Percentiles rank a stretch among this genome's conserved stretches.
phyloP scores from a whole-genome alignment of 2,329 filamentous ascomycete species.

The Fusarium poae region DNA sequence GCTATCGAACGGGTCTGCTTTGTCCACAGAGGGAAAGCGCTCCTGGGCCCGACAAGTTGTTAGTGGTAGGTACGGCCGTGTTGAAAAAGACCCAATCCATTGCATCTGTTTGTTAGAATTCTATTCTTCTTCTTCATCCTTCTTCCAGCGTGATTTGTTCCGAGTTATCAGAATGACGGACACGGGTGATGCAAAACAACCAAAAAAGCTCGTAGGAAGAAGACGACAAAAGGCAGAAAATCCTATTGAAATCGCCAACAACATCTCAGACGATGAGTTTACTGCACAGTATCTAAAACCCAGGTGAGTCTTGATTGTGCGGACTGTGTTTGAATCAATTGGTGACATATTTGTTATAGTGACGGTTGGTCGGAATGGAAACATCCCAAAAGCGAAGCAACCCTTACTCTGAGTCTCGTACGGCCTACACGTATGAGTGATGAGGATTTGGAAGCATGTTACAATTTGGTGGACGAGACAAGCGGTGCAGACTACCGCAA shows the following conservation, averaged over 20 bases:
- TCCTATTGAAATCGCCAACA: constrained; percentile 64
- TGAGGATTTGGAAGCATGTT: constrained; percentile 66
- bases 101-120: not conserved
- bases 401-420: constrained; percentile 61
- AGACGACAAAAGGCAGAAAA: constrained; percentile 41
- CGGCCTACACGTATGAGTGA: constrained; percentile 56
- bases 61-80: constrained; percentile 24
- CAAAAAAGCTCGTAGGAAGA: constrained; percentile 26
- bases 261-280: constrained; percentile 63
- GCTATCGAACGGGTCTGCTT: constrained; percentile 26
- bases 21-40: not conserved
- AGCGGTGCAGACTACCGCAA: constrained; percentile 73
- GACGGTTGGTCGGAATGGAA: constrained; percentile 60
- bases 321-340: not conserved
- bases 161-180: constrained; percentile 22
- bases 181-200: constrained; percentile 11
- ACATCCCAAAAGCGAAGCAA: constrained; percentile 60
- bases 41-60: constrained; percentile 12
- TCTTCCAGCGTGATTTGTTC: not conserved
- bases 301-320: constrained; percentile 54
- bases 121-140: not conserved
- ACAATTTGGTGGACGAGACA: constrained; percentile 70
- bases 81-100: not conserved
- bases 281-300: constrained; percentile 61
- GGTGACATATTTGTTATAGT: constrained; percentile 11